Conservation (phyloP, 2,329 filamentous ascomycete genomes). For the Massarina eburnea region DNA sequence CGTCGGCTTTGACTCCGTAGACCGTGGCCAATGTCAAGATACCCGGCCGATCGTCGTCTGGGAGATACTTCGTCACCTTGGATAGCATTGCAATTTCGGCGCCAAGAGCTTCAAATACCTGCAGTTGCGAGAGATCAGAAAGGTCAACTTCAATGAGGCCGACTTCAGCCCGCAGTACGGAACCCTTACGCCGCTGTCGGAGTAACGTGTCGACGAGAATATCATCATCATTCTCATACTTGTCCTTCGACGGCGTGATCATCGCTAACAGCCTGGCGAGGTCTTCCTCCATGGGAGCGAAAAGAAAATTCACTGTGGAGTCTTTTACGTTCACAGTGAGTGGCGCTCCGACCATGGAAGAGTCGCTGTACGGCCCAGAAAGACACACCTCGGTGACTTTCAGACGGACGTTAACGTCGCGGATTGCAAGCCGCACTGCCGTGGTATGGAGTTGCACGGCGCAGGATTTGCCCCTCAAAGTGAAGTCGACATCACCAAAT, state of each 20-base stretch:
- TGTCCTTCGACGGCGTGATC: slow-evolving; percentile 88
- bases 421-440: slow-evolving; percentile 77
- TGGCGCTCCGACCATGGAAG: slow-evolving; percentile 58
- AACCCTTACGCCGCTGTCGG: slow-evolving; percentile 81
- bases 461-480: slow-evolving; percentile 77
- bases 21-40: slow-evolving; percentile 74
- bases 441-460: slow-evolving; percentile 74
- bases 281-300: slow-evolving; percentile 74
- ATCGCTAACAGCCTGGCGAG: slow-evolving; percentile 79
- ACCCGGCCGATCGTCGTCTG: slow-evolving; percentile 91
- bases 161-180: slow-evolving; percentile 72
- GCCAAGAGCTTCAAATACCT: slow-evolving; percentile 68
- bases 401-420: slow-evolving; percentile 70
- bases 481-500: slow-evolving; percentile 73
- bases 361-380: slow-evolving; percentile 66
- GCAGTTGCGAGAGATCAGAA: slow-evolving; percentile 64
- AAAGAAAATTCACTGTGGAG: slow-evolving; percentile 70
- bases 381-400: slow-evolving; percentile 76
- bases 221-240: slow-evolving; percentile 86
- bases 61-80: slow-evolving; percentile 89
- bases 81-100: slow-evolving; percentile 81
- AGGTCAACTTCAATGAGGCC: slow-evolving; percentile 66
- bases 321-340: slow-evolving; percentile 65
- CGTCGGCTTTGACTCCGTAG: slow-evolving; percentile 61
- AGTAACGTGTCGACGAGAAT: slow-evolving; percentile 92